These are phyloP conservation scores for Solanum microdontum DNA, from an alignment of 257 asterid genomes.

Conservation along the genomic window DNA sequence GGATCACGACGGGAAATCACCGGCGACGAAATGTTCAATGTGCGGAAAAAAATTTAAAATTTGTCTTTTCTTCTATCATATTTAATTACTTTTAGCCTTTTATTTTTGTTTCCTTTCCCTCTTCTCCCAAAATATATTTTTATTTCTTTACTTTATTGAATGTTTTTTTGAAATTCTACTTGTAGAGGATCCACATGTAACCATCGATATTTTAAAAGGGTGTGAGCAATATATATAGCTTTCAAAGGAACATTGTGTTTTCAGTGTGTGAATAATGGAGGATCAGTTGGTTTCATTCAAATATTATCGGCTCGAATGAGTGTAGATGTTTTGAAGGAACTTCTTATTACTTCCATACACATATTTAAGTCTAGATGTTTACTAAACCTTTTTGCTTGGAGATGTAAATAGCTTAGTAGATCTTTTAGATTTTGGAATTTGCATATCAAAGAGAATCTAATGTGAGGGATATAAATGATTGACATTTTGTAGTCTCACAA, in stretches of 20 bases:
- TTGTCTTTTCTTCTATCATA: too few species aligned
- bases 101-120: too few species aligned
- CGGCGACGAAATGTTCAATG: slow-evolving; percentile 60
- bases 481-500: neutral
- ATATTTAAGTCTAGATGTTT: neutral
- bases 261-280: neutral
- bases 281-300: neutral
- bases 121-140: too few species aligned
- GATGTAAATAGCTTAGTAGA: neutral
- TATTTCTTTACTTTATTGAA: too few species aligned
- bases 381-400: neutral
- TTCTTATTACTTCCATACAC: neutral
- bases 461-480: neutral
- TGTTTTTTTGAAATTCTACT: neutral
- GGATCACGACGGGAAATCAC: slow-evolving; percentile 66
- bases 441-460: neutral
- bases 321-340: neutral
- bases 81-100: too few species aligned
- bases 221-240: neutral
- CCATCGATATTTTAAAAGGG: neutral
- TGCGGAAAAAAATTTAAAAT: neutral
- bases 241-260: neutral
- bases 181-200: neutral
- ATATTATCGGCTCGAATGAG: neutral
- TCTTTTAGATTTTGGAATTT: neutral